Evolutionary conservation across 2,329 filamentous ascomycete species (phyloP), one percentile per base, ranked within the genome.

Genomic region (Cladorrhinum sp.): DNA sequence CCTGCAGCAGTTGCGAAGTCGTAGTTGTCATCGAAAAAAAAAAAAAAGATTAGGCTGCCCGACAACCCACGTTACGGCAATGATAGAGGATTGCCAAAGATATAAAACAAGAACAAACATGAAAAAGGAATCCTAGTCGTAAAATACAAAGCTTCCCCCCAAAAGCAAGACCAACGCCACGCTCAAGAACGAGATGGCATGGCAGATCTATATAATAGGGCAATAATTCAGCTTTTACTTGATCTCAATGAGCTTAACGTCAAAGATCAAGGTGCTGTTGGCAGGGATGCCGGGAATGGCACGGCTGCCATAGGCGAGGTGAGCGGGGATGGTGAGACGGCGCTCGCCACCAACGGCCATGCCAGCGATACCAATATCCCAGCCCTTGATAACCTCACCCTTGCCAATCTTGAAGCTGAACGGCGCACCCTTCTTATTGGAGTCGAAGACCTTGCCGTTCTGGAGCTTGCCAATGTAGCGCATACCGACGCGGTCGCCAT

Each of bases 371-470:
- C 95, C 95, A 67, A 98, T 86, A 75, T 99, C 96, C 96, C 95
- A 98, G 69, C 95, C 95, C 85, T 96, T 95, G 82, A 99, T 99
- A 72, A 99, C 96, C 77, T 98, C 91, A 64, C 93, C 93, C 74
- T 88, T 86, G 69, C 95, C 96, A 64, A 96, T 87, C 83, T 94
- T 96, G 86, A 98, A 98, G 68, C 84, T 85, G 81, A 99, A 99
- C 61, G 96, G 94, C 82, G 96, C 93, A 71, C 95, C 95, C 82
- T 96, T 97, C 85, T 98, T 99, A 85, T 99, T 98, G 77, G 92
- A 84, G 78, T 98, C 94, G 73, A 99, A 99, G 68, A 96, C 87
- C 81, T 97, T 96, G 78, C 92, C 92, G 77, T 96, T 90, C 73
- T 88, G 85, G 65, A 95, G 89, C 85, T 99, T 99, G 77, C 95